Evolutionary conservation across 2,329 filamentous ascomycete genomes (phyloP).

Genomic region (Aspergillus costaricaensis): DNA sequence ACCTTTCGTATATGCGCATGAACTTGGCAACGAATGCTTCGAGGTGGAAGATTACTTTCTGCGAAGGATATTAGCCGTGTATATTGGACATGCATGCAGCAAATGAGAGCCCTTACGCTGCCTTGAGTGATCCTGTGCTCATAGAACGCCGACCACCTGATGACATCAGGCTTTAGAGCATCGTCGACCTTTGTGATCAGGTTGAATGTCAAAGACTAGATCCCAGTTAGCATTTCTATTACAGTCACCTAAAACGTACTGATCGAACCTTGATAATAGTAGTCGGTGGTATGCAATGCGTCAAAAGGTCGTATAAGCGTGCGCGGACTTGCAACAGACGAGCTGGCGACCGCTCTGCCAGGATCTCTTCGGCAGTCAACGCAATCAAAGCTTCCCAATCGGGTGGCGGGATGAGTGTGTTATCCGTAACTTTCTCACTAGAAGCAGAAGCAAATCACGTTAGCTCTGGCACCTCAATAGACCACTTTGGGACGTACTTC

Average conservation of each 20-base stretch:
- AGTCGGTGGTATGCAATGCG: constrained; percentile 94
- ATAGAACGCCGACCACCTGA: constrained; percentile 96
- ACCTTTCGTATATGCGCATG: constrained; percentile 94
- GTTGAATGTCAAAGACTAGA: constrained; percentile 82
- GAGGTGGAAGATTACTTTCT: constrained; percentile 95
- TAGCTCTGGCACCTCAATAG: background rate
- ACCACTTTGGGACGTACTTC: constrained; percentile 65
- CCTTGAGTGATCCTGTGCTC: constrained; percentile 92
- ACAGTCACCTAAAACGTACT: background rate
- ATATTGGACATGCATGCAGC: background rate
- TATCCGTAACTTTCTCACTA: constrained; percentile 87
- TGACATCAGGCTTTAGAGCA: constrained; percentile 83
- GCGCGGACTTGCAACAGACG: constrained; percentile 84
- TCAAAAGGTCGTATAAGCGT: constrained; percentile 95
- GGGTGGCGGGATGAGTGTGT: constrained; percentile 85
- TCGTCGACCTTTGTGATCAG: constrained; percentile 86
- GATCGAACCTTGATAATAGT: constrained; percentile 74
- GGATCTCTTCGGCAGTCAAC: constrained; percentile 88
- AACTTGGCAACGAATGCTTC: constrained; percentile 99
- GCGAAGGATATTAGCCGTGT: constrained; percentile 12
- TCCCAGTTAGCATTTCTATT: constrained; percentile 8
- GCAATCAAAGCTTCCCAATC: constrained; percentile 94
- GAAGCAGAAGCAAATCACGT: background rate
- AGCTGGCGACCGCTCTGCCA: constrained; percentile 88
- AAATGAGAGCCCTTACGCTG: constrained; percentile 49